Percentiles rank a stretch among this genome's conserved stretches.
These are phyloP conservation scores for Xerocomus amazonicus DNA, from an alignment of 1,284 basidiomycete species.

Conservation along the genomic window DNA sequence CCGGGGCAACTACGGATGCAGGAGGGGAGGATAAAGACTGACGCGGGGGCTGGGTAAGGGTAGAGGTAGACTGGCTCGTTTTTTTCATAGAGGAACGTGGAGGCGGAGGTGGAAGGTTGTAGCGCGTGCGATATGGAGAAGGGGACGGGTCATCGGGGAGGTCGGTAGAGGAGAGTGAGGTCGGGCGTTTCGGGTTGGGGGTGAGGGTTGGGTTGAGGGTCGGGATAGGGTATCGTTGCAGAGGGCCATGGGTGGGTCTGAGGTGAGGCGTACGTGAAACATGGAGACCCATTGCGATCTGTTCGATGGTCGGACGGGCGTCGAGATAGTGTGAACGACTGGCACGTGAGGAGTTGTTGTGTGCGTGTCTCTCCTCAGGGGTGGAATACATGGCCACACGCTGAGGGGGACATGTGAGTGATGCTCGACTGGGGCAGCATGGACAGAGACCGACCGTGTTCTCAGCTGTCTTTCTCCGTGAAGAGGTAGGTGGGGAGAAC, in stretches of 20 bases:
- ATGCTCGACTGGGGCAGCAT: background rate
- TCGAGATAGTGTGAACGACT: conserved; percentile 42
- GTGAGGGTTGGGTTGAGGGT: conserved; percentile 21
- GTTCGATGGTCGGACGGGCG: conserved; percentile 61
- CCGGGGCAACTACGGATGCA: conserved; percentile 47
- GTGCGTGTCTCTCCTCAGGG: conserved; percentile 41
- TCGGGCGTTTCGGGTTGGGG: conserved; percentile 4
- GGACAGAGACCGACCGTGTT: conserved; percentile 14
- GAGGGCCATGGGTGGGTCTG: conserved; percentile 33
- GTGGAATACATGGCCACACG: conserved; percentile 49
- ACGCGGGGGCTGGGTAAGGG: conserved; percentile 37
- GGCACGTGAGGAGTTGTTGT: conserved; percentile 26
- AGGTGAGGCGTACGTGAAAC: conserved; percentile 69
- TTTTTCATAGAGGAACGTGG: conserved; percentile 64
- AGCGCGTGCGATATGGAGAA: conserved; percentile 25
- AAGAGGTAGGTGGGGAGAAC: conserved; percentile 20
- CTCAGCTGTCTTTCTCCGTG: conserved; percentile 20
- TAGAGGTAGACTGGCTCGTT: conserved; percentile 28
- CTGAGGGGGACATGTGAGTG: conserved; percentile 19
- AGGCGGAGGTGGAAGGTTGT: conserved; percentile 47
- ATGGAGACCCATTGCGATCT: conserved; percentile 74
- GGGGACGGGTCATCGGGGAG: conserved; percentile 23
- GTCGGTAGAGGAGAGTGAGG: conserved; percentile 12
- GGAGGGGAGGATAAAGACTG: conserved; percentile 39
- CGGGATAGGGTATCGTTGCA: conserved; percentile 17